phyloP scores from a whole-genome alignment of 352 stramenopile species.

The Pythium scleroteichum region DNA sequence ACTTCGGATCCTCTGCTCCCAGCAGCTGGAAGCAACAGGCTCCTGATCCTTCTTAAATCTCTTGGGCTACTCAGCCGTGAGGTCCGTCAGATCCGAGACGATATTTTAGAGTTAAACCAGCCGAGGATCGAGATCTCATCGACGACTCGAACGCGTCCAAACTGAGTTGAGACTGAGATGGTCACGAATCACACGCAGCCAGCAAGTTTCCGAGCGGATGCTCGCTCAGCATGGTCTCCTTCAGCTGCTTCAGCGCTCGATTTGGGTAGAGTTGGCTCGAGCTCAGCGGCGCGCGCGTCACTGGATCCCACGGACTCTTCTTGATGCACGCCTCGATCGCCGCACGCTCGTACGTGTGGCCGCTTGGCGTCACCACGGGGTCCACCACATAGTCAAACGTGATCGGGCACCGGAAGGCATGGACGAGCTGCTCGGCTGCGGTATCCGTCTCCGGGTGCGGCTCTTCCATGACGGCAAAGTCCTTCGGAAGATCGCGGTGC shows the following conservation, averaged over 20 bases:
- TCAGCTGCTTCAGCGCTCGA: constrained; percentile 58
- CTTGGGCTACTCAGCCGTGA: too few species aligned
- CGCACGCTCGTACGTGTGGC: constrained; percentile 66
- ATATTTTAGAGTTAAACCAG: too few species aligned
- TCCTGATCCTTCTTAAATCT: too few species aligned
- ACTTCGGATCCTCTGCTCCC: too few species aligned
- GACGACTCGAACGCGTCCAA: too few species aligned
- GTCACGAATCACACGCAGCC: constrained; percentile 18
- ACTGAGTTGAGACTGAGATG: too few species aligned
- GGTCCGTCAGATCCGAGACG: too few species aligned
- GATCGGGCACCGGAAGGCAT: constrained; percentile 62
- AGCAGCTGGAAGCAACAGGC: too few species aligned
- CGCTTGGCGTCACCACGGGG: constrained; percentile 63
- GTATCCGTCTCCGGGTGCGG: constrained; percentile 28
- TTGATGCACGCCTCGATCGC: constrained; percentile 72
- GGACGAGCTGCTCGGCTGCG: constrained; percentile 61
- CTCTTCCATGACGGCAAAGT: neutral
- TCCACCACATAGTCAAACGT: constrained; percentile 72
- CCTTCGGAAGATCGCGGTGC: neutral
- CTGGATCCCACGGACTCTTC: constrained; percentile 59
- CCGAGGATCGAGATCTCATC: too few species aligned
- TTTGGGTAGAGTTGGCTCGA: constrained; percentile 63
- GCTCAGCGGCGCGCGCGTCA: constrained; percentile 48
- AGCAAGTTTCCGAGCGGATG: constrained; percentile 52
- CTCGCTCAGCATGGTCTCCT: constrained; percentile 63